Conservation (phyloP, 2,329 filamentous ascomycete genomes). For the Dissoconium aciculare region DNA sequence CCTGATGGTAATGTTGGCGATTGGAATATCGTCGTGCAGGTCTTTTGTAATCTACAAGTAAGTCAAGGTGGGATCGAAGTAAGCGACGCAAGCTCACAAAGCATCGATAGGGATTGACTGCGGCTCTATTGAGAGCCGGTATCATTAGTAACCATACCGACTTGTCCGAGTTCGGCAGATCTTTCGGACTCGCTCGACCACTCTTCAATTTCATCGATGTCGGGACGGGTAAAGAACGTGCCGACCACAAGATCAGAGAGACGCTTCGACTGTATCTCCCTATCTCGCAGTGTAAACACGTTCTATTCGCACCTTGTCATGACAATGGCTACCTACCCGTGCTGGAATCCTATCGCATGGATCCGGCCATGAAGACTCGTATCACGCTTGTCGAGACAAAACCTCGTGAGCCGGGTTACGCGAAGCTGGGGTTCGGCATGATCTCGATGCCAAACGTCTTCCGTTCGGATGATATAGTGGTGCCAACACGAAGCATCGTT, state of each 20-base stretch:
- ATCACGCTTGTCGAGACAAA: conserved; percentile 34
- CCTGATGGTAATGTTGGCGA: conserved; percentile 24
- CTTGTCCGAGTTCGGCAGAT: conserved; percentile 29
- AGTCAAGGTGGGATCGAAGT: no score
- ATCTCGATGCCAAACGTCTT: conserved; percentile 30
- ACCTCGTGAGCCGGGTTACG: conserved; percentile 28
- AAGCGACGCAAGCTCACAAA: no score
- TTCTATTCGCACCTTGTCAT: conserved; percentile 35
- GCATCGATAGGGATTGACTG: background rate
- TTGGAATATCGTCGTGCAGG: conserved; percentile 33
- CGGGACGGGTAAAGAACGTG: conserved; percentile 32
- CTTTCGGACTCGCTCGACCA: conserved; percentile 31
- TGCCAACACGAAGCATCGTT: background rate
- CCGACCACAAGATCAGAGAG: conserved; percentile 34
- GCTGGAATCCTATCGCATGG: conserved; percentile 32
- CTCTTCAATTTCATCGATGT: conserved; percentile 36
- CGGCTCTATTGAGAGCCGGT: conserved; percentile 16
- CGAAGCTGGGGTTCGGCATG: conserved; percentile 27
- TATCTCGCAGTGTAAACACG: conserved; percentile 31
- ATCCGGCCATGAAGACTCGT: conserved; percentile 23
- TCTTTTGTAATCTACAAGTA: conserved; percentile 33
- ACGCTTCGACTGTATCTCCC: conserved; percentile 32
- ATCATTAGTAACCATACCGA: conserved; percentile 28
- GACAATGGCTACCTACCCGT: conserved; percentile 33
- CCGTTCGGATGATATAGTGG: conserved; percentile 27